Base-by-base conservation (phyloP, 768 basidiomycete species). In the Phlebiopsis flavidoalba region DNA sequence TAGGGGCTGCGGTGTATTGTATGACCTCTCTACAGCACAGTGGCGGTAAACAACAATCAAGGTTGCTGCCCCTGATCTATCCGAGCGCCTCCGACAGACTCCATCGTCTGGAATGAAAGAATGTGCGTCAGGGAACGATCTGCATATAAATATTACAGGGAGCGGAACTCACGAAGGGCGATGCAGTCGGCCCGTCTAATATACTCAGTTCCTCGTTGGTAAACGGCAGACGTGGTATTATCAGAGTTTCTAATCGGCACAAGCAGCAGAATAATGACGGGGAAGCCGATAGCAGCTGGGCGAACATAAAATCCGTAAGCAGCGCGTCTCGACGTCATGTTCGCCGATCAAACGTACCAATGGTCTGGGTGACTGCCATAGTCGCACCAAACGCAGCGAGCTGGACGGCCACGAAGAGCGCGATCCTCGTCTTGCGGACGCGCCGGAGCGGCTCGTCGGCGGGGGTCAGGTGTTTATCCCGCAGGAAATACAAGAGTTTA, bases 111-210 rank as follows among this genome's bases (percentile, higher is more conserved):
- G 26, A 52, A 31, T n/a, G 33, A 54, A 54, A 11, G 35, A n/a
- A 17, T 36, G 40, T 43, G 21, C 33, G 52, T 53, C 31, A 53
- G 33, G n/a, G 21, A n/a, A 26, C 17, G 40, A 43, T 43, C 40
- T 43, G 40, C 40, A 43, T 31, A 17, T 17, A 43, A 12, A 3
- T 43, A 17, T 14, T 2, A 43, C 8, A 43, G 40, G 8, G 8
- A 17, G 15, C 17, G 26, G 12, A 12, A 36, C 90, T 77, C 67
- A 92, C 89, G 65, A 90, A 91, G n/a, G 85, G 81, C 14, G 91
- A 93, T 11, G 95, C 95, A 0, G 91, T 89, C 0, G 93, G 91
- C 1, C 91, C 88, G 70, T 97, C 95, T n/a, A 98, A 79, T 21
- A 94, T 87, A 1, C 77, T 78, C 43, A 98, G 74, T 68, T 97